Evolutionary conservation across 345 rosid species (phyloP), one percentile per base, ranked within the genome.

Genomic region (Citrus medica): DNA sequence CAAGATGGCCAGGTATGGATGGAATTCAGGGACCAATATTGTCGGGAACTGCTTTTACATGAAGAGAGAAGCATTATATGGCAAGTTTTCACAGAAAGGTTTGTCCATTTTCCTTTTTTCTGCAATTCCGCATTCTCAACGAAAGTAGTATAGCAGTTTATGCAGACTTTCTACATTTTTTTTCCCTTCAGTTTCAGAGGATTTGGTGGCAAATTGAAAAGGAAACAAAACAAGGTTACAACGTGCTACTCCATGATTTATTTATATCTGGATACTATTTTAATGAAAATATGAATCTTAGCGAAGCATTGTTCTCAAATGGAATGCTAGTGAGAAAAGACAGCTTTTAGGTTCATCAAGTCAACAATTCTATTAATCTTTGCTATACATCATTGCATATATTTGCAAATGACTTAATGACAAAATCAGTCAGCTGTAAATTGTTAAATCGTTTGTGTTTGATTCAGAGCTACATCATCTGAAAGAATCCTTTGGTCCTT

Each of bases 401-500:
- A 33, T 48, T 48, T 10, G n/a, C 22, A 28, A 4, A 51, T 70
- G 74, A 9, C 64, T 55, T 71, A 21, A 21, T 71, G 42, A 30
- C n/a, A 33, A 71, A 30, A 17, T 53, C 21, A 30, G 4, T 1
- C 25, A 30, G 27, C 27, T 30, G 5, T 53, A 28, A 17, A 35
- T 35, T 35, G 37, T 35, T 35, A 35, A 35, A 35, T 0, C 6
- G 37, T 46, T 73, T 30, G 30, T 71, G 53, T 38, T 28, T 66
- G 79, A 56, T 64, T 24, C 59, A 56, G 81, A 80, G 4, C 67
- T 35, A 17, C 2, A 14, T 77, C 73, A n/a, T 55, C 69, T 87
- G 33, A 79, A 74, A 67, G 60, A 68, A 8, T 33, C 37, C 63
- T 76, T 79, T 66, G 85, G 85, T 17, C 70, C 53, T 30, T 82